Base-by-base conservation (phyloP, 805 yeast genomes). In the Saturnispora sekii region DNA sequence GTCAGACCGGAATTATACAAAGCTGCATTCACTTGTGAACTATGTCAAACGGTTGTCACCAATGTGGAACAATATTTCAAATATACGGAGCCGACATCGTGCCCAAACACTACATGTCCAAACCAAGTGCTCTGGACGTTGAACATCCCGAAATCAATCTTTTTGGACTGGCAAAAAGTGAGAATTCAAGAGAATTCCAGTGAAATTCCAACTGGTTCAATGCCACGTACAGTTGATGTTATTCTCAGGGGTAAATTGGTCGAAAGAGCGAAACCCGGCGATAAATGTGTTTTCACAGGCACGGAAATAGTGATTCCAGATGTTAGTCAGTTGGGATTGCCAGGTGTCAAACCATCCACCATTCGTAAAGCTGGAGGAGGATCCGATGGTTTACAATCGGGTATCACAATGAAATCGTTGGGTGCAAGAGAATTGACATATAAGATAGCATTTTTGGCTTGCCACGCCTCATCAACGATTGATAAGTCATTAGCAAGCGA, bases 261-360 rank as follows among this genome's bases (percentile, higher is more conserved):
- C 8, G 98, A 90, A 60, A 73, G 88, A 52, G 97, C 97, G 3
- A 93, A 90, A 63, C 97, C 98, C 1, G 98, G 98, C 53, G 97
- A 90, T 64, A 84, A 86, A 61, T 85, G 96, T 66, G 77, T 79
- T 53, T 88, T 93, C 62, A 86, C 95, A 0, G 98, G 98, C 38
- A 82, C 95, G 1, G 93, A 88, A 59, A 87, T 93, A 48, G 97
- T 89, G 8, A 77, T 90, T 16, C 98, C 98, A 1, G 97, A 90
- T 63, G 84, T 93, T 6, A 70, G 95, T 2, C 98, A 93, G 65
- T 70, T 90, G 44, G 96, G 97, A 5, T 68, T 93, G 32, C 98
- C 98, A 0, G 98, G 98, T 51, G 79, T 90, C 15, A 90, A 88
- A 58, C 93, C 98, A 4, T 76, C 81, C 51, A 76, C 94, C 4